Base-by-base conservation (phyloP, 768 basidiomycete genomes). In the Boletus rubropictus region DNA sequence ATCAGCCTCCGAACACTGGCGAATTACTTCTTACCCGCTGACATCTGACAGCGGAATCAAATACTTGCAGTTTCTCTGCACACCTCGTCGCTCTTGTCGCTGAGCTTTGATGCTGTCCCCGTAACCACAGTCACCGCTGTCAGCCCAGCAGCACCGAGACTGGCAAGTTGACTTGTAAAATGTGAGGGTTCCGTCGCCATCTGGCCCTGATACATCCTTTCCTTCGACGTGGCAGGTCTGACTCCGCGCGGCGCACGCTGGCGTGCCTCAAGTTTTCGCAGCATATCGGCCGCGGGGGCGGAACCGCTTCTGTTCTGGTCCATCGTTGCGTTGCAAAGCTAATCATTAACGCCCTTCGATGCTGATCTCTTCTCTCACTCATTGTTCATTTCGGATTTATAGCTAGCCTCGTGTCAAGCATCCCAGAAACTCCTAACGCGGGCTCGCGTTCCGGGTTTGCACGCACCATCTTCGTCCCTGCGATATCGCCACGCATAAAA, bases 331-430 rank as follows among this genome's bases (percentile, higher is more conserved):
- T 66, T 34, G 46, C 48, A 61, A 52, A 58, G 62, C 51, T 58
- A 64, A 66, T 65, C 64, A 65, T 67, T 67, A 61, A 59, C 38
- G 4, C 53, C 47, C 55, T 61, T 59, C 55, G 50, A 61, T 57
- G 66, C 53, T 65, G 64, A 65, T 65, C 62, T 51, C 59, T 59
- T 65, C 61, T 59, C 63, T 61, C 52, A 61, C 59, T 52, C 54
- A 46, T 62, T 43, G 38, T 64, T 65, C 64, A 65, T 65, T 65
- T 65, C 64, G 64, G 65, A 51, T 55, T 63, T 67, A 64, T 53
- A 65, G 60, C 49, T 55, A 56, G 60, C 66, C 64, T 68, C 64
- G 66, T 66, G 61, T 59, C 53, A 55, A 50, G 45, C 54, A 53
- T 54, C 32, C 28, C 55, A 61, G 46, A 50, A 50, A 39, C 62